These are phyloP conservation scores for Phytophthora sp. DNA, from an alignment of 352 stramenopile species.

Conservation along the genomic window DNA sequence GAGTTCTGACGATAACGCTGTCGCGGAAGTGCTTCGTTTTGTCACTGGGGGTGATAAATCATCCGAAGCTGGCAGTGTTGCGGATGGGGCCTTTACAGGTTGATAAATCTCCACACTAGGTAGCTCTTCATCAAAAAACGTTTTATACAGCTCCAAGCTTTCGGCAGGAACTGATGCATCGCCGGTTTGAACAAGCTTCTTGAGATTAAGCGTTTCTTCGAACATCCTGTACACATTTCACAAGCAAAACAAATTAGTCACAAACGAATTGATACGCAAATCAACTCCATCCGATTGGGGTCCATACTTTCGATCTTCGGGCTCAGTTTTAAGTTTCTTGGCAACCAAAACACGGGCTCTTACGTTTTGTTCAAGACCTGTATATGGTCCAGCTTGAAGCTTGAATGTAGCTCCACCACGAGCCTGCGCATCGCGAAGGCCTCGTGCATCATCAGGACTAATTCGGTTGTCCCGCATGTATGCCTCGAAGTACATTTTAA, in stretches of 20 bases:
- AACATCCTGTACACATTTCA: slow-evolving; percentile 51
- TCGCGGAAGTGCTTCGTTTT: slow-evolving; percentile 31
- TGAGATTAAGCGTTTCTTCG: slow-evolving; percentile 72
- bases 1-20: slow-evolving; percentile 32
- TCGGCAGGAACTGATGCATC: slow-evolving; percentile 64
- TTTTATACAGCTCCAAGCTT: slow-evolving; percentile 82
- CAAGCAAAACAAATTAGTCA: background rate
- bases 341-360: slow-evolving; percentile 81
- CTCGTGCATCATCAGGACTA: slow-evolving; percentile 64
- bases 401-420: slow-evolving; percentile 83
- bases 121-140: slow-evolving; percentile 78
- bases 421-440: slow-evolving; percentile 68
- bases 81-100: slow-evolving; percentile 4
- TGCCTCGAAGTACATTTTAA: slow-evolving; percentile 82
- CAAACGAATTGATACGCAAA: background rate
- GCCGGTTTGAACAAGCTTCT: slow-evolving; percentile 60
- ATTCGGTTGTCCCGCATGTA: slow-evolving; percentile 84
- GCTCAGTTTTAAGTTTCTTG: slow-evolving; percentile 78
- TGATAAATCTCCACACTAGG: slow-evolving; percentile 62
- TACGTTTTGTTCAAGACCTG: slow-evolving; percentile 81
- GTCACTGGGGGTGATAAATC: slow-evolving; percentile 29
- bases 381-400: slow-evolving; percentile 73
- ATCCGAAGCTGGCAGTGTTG: background rate
- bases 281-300: background rate
- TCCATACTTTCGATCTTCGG: slow-evolving; percentile 62